Evolutionary conservation across 371 early-diverging fungal genomes (phyloP).

Genomic region (Modicella reniformis): DNA sequence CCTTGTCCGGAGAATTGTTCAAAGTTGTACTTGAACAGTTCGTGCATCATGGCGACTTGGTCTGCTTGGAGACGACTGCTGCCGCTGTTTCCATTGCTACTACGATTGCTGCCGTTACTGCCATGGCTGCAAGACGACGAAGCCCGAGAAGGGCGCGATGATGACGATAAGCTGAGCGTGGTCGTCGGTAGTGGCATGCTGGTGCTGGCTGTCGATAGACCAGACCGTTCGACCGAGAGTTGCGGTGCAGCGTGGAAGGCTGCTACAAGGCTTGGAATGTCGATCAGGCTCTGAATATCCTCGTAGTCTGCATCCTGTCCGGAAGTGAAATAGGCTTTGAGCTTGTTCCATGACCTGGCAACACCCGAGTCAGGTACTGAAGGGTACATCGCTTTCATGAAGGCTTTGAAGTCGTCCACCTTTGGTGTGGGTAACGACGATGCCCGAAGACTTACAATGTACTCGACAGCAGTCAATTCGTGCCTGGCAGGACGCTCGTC

Average conservation of each 20-base stretch:
- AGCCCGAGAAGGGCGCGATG: too few species aligned
- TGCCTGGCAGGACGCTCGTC: constrained; percentile 4
- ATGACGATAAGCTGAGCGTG: too few species aligned
- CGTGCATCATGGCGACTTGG: too few species aligned
- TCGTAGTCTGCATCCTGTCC: constrained; percentile 3
- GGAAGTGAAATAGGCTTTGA: constrained; percentile 17
- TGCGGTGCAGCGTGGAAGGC: constrained; percentile 25
- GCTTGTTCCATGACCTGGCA: constrained; percentile 14
- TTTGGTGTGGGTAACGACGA: constrained; percentile 18
- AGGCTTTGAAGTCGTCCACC: constrained; percentile 12
- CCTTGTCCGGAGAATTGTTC: too few species aligned
- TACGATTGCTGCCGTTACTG: neutral
- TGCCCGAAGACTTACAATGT: constrained; percentile 5
- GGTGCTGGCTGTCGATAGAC: too few species aligned
- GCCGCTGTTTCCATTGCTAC: neutral
- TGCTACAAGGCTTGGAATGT: constrained; percentile 15
- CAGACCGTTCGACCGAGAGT: too few species aligned
- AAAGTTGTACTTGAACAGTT: too few species aligned
- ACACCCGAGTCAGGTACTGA: neutral
- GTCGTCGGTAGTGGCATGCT: too few species aligned
- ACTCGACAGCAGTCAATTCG: constrained; percentile 14
- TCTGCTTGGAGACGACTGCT: too few species aligned
- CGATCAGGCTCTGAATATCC: constrained; percentile 10
- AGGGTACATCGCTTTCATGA: constrained; percentile 4
- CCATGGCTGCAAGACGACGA: too few species aligned